Evolutionary conservation across 768 basidiomycete species (phyloP).

Genomic region (Podaxis rugospora): DNA sequence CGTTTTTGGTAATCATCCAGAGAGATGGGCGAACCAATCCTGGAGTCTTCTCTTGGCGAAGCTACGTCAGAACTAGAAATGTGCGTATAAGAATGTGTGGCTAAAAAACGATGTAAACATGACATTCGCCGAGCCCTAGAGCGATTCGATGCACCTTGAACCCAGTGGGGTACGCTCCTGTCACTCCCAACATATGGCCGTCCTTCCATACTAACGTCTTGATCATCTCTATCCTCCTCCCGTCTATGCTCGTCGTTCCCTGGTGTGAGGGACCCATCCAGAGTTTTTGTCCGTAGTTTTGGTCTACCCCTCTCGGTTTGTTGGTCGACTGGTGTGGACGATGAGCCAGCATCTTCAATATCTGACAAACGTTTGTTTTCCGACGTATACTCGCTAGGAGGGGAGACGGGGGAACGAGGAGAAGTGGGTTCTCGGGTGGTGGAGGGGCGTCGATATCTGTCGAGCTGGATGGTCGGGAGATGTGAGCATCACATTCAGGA

Average conservation of each 20-base stretch:
- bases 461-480: slow-evolving; percentile 30
- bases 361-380: not conserved
- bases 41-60: slow-evolving; percentile 25
- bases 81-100: slow-evolving; percentile 2
- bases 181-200: slow-evolving; percentile 19
- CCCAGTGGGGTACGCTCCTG: slow-evolving; percentile 31
- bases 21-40: slow-evolving; percentile 22
- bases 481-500: not conserved
- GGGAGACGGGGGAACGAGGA: slow-evolving; percentile 13
- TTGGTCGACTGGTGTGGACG: slow-evolving; percentile 8
- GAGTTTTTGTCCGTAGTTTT: slow-evolving; percentile 19
- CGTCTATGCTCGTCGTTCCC: slow-evolving; percentile 11
- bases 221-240: not conserved
- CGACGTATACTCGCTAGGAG: slow-evolving; percentile 7
- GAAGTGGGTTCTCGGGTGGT: slow-evolving; percentile 17
- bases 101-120: slow-evolving; percentile 5
- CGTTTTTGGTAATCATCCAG: slow-evolving; percentile 11
- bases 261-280: slow-evolving; percentile 16
- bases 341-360: slow-evolving; percentile 1
- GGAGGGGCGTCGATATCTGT: slow-evolving; percentile 44
- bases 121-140: not conserved
- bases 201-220: slow-evolving; percentile 13
- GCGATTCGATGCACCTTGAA: slow-evolving; percentile 27
- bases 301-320: slow-evolving; percentile 17
- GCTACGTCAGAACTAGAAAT: slow-evolving; percentile 31